These are phyloP conservation scores for Speleostelium caveatum DNA, from an alignment of 78 protist genomes.

Conservation along the genomic window DNA sequence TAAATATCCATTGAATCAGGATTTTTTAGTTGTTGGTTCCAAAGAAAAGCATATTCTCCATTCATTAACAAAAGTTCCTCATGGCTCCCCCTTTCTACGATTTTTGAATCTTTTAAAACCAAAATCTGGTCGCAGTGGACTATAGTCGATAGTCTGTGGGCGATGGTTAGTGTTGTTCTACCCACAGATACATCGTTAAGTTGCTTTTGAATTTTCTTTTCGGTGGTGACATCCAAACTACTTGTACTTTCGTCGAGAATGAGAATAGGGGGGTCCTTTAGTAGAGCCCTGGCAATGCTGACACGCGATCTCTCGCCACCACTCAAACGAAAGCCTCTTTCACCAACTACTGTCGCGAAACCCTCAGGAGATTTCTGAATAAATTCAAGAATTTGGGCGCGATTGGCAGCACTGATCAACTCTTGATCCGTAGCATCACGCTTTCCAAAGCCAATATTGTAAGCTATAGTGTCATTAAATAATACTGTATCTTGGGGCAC, in stretches of 20 bases:
- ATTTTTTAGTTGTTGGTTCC: too few species aligned
- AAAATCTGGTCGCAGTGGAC: conserved; percentile 83
- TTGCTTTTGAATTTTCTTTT: conserved; percentile 85
- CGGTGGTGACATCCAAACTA: conserved; percentile 93
- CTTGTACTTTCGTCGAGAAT: conserved; percentile 95
- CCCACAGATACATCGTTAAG: conserved; percentile 46
- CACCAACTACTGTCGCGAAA: conserved; percentile 94
- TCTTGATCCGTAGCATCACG: conserved; percentile 67
- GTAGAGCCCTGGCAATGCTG: conserved; percentile 93
- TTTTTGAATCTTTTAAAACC: conserved; percentile 72
- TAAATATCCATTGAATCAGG: too few species aligned
- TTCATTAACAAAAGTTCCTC: too few species aligned
- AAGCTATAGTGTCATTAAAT: conserved; percentile 87
- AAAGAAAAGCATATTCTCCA: too few species aligned
- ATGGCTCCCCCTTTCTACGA: conserved; percentile 83
- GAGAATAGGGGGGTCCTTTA: conserved; percentile 77
- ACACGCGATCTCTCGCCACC: conserved; percentile 97
- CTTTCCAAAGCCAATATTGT: conserved; percentile 90
- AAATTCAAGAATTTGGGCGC: conserved; percentile 96
- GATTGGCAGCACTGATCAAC: conserved; percentile 84
- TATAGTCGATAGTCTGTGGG: conserved; percentile 94
- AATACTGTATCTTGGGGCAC: conserved; percentile 91
- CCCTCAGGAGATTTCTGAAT: conserved; percentile 89
- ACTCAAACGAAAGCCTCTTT: conserved; percentile 88
- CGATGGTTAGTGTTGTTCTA: conserved; percentile 92